These are phyloP conservation scores for Fusarium miscanthi DNA, from an alignment of 2,329 filamentous ascomycete genomes.

Conservation along the genomic window DNA sequence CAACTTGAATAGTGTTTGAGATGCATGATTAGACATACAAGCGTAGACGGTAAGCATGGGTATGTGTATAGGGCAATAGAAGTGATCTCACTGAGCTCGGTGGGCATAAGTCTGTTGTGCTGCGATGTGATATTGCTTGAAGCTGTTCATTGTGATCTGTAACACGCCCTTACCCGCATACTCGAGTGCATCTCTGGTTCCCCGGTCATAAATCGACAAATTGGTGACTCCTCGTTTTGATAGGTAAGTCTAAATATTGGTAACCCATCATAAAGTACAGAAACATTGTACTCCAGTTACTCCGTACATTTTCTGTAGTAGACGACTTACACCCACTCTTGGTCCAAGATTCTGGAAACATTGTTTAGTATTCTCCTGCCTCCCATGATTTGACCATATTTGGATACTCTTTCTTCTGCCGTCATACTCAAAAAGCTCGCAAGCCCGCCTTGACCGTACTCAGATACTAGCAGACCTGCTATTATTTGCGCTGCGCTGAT, in stretches of 20 bases:
- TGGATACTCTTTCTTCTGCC: slow-evolving; percentile 36
- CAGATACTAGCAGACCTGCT: slow-evolving; percentile 41
- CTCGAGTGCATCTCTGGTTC: background rate
- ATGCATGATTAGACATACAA: slow-evolving; percentile 26
- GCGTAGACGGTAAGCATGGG: slow-evolving; percentile 34
- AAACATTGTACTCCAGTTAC: background rate
- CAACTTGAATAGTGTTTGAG: background rate
- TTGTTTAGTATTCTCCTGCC: slow-evolving; percentile 38
- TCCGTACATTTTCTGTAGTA: background rate
- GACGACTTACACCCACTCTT: slow-evolving; percentile 11
- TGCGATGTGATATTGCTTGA: slow-evolving; percentile 11
- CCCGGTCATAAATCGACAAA: background rate
- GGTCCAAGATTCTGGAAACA: slow-evolving; percentile 24
- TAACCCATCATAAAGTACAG: background rate
- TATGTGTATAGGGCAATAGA: slow-evolving; percentile 32
- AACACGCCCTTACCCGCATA: no score
- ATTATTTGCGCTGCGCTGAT: slow-evolving; percentile 52
- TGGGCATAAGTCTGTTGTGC: slow-evolving; percentile 28
- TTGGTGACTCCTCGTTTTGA: background rate
- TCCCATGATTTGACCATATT: slow-evolving; percentile 46
- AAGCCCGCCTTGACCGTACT: slow-evolving; percentile 46
- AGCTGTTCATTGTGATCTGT: background rate
- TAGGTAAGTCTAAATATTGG: background rate
- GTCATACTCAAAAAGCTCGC: slow-evolving; percentile 48
- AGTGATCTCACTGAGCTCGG: slow-evolving; percentile 26